Evolutionary conservation across 805 yeast genomes (phyloP), one percentile per base, ranked within the genome.

Genomic region (Pichia ethanolica): DNA sequence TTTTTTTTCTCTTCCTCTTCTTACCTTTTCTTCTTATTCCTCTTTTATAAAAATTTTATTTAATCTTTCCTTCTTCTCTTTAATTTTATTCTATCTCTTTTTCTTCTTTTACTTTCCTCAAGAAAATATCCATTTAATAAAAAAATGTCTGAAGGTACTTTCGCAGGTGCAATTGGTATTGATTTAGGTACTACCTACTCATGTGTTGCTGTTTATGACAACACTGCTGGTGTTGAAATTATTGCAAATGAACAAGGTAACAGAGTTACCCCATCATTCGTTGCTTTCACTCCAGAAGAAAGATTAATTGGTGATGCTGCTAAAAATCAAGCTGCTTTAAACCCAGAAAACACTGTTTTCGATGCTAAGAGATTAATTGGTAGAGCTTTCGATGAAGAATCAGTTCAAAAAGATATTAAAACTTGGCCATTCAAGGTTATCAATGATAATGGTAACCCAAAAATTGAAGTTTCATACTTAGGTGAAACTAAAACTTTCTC

Each of bases 111-210:
- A 35, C 38, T 7, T 34, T 39, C 40, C 5, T 28, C 35, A 35
- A 35, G 38, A 46, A 14, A 42, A 10, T 43, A 49, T 44, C 42
- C 45, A 25, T 41, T 30, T 35, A 41, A 30, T 28, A 26, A 50
- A 60, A 76, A 74, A 74, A 84, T 84, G 90, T 87, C 90, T 84
- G 97, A 89, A 82, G 96, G 96, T 85, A 93, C 89, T 79, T 89
- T 86, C 85, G 93, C 90, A 83, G 97, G 97, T 86, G 93, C 93
- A 75, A 86, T 89, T 72, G 99, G 99, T 85, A 91, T 91, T 83
- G 98, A 90, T 81, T 79, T 87, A 75, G 95, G 95, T 82, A 87
- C 95, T 65, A 83, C 89, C 61, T 68, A 68, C 66, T 82, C 88
- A 54, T 82, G 88, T 82, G 88, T 82, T 65, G 88, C 87, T 71